Conservation (phyloP, 371 early-diverging fungal genomes). For the Nematocida ausubeli region DNA sequence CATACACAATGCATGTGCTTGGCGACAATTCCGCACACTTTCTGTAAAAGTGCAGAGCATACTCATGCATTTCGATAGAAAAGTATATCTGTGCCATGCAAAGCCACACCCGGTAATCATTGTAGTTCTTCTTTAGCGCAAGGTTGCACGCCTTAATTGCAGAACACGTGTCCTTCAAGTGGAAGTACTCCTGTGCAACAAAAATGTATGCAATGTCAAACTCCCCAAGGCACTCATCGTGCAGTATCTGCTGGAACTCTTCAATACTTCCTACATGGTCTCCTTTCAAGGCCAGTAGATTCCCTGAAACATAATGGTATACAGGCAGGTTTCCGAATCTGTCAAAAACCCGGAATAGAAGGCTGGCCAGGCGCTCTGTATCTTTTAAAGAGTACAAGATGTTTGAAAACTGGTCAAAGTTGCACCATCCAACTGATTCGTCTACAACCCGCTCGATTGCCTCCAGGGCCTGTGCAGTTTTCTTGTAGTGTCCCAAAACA, state of each 20-base stretch:
- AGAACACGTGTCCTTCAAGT: conserved; percentile 76
- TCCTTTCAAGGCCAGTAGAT: conserved; percentile 76
- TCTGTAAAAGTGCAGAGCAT: conserved; percentile 77
- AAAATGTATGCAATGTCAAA: conserved; percentile 80
- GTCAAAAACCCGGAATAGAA: conserved; percentile 74
- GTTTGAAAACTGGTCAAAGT: conserved; percentile 80
- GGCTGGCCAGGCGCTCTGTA: conserved; percentile 71
- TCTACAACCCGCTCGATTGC: conserved; percentile 53
- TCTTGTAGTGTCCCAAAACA: conserved; percentile 56
- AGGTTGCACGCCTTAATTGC: conserved; percentile 81
- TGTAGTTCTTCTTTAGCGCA: conserved; percentile 74
- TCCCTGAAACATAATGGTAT: conserved; percentile 80
- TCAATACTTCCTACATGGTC: conserved; percentile 78
- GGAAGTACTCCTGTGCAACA: conserved; percentile 86
- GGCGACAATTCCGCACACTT: conserved; percentile 72
- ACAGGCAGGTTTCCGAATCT: conserved; percentile 79
- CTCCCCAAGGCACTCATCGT: conserved; percentile 71
- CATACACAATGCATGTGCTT: conserved; percentile 55
- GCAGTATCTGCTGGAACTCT: conserved; percentile 76
- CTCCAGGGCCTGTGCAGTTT: conserved; percentile 46
- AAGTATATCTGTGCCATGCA: conserved; percentile 83
- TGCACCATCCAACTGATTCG: conserved; percentile 72
- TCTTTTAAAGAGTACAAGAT: conserved; percentile 75
- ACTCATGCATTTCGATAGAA: conserved; percentile 74
- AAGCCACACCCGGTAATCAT: conserved; percentile 84